These are phyloP conservation scores for Cordia subcordata DNA, from an alignment of 257 asterid genomes.

Conservation along the genomic window DNA sequence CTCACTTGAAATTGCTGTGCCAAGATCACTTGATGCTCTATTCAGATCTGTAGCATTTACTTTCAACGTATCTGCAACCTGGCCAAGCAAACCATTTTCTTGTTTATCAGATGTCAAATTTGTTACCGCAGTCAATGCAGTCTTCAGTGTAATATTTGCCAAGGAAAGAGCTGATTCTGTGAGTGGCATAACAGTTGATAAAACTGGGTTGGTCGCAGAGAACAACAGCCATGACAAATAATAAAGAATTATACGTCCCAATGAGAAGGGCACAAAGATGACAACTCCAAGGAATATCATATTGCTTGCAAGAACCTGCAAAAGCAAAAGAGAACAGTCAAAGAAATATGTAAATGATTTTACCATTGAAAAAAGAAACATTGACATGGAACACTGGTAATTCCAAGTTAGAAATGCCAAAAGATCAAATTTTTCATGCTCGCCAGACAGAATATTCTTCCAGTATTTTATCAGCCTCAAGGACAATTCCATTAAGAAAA, in stretches of 20 bases:
- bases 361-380: not conserved
- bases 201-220: slow-evolving; percentile 73
- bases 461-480: too few relatives aligned
- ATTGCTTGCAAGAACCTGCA: slow-evolving; percentile 98
- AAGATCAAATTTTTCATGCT: too few relatives aligned
- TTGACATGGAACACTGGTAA: too few relatives aligned
- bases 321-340: slow-evolving; percentile 10
- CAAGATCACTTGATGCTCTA: slow-evolving; percentile 50
- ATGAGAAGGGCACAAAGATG: slow-evolving; percentile 76
- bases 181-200: slow-evolving; percentile 75
- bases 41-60: slow-evolving; percentile 56
- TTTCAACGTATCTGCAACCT: slow-evolving; percentile 54
- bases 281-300: slow-evolving; percentile 95
- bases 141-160: slow-evolving; percentile 74
- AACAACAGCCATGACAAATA: slow-evolving; percentile 71
- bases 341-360: not conserved
- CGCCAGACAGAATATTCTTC: too few relatives aligned
- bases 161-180: slow-evolving; percentile 83
- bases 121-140: slow-evolving; percentile 67
- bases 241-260: slow-evolving; percentile 70
- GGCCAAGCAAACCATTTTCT: slow-evolving; percentile 51
- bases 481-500: too few relatives aligned
- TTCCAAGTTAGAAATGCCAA: not conserved
- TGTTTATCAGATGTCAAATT: slow-evolving; percentile 68
- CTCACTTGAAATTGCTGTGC: slow-evolving; percentile 53